Percentiles rank a stretch among this genome's conserved stretches.
Conservation (phyloP, 768 basidiomycete species). For the Steccherinum ochraceum region DNA sequence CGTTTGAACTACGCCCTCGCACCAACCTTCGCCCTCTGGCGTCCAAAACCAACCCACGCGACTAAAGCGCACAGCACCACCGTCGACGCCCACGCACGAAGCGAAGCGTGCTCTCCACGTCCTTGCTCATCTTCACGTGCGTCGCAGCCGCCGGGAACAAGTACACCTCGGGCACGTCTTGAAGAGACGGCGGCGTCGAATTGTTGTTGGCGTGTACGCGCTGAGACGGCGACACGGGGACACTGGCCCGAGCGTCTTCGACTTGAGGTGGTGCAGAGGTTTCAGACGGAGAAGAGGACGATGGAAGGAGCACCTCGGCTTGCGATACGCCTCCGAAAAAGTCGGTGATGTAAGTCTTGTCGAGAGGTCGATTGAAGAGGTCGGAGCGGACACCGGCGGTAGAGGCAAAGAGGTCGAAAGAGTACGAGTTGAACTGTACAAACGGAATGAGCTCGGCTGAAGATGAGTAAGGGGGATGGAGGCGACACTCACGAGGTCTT, state of each 20-base stretch:
- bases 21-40: too few relatives aligned
- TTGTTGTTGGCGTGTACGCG: background rate
- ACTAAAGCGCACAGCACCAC: slow-evolving; percentile 1
- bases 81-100: slow-evolving; percentile 5
- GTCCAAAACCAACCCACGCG: slow-evolving; percentile 7
- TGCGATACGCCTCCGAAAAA: slow-evolving; percentile 79
- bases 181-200: background rate
- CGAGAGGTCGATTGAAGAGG: slow-evolving; percentile 66
- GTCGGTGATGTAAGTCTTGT: slow-evolving; percentile 53
- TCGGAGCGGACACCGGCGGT: slow-evolving; percentile 86
- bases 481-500: slow-evolving; percentile 63
- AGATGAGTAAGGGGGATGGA: background rate
- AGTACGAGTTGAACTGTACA: slow-evolving; percentile 72
- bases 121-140: background rate
- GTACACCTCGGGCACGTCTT: background rate
- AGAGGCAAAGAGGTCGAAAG: slow-evolving; percentile 69
- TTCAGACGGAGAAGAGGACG: background rate
- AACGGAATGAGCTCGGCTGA: background rate
- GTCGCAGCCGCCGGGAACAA: background rate
- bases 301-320: slow-evolving; percentile 50
- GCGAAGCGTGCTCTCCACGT: slow-evolving; percentile 1
- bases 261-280: background rate
- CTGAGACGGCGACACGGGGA: background rate
- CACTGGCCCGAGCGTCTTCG: background rate
- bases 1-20: too few relatives aligned